Evolutionary conservation across 2,329 filamentous ascomycete species (phyloP), one percentile per base, ranked within the genome.

Genomic region (Epichloe aotearoae): DNA sequence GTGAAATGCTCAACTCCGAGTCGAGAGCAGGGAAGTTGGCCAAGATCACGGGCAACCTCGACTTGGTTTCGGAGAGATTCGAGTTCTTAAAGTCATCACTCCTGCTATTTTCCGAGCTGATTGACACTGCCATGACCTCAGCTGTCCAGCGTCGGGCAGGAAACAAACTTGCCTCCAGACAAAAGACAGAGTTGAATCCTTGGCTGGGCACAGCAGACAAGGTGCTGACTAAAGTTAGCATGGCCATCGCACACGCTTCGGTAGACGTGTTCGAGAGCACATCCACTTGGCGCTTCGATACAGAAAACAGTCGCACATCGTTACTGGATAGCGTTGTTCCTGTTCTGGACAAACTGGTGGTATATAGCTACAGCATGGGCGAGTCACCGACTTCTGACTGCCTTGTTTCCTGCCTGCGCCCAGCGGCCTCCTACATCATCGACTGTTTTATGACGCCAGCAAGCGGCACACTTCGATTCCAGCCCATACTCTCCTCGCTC

Each of bases 251-350:
- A 6, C 82, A 86, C 57, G 83, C 83, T 2, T 75, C 88, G 55
- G 77, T 94, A 23, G 89, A 95, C 61, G 79, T 94, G 6, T 84
- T 94, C 57, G 89, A 95, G 68, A 93, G 85, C 64, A 86, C 85
- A 38, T 79, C 82, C 33, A 88, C 83, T 5, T 98, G 91, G 93
- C 84, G 83, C 57, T 96, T 94, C 63, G 74, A 78, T 6, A 75
- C 77, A 1, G 74, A 80, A 11, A 72, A 82, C 26, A 83, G 90
- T 56, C 81, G 84, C 42, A 78, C 82, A 47, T 73, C 82, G 51
- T 76, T 96, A 46, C 79, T 87, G 52, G 74, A 76, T 17, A 74
- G 75, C 41, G 79, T 95, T 26, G 76, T 87, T 26, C 75, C 75
- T 5, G 77, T 84, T 14, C 83, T 96, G 61, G 76, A 84, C 55